Evolutionary conservation across 2,329 filamentous ascomycete species (phyloP).

Genomic region (Pestalotiopsis fici): DNA sequence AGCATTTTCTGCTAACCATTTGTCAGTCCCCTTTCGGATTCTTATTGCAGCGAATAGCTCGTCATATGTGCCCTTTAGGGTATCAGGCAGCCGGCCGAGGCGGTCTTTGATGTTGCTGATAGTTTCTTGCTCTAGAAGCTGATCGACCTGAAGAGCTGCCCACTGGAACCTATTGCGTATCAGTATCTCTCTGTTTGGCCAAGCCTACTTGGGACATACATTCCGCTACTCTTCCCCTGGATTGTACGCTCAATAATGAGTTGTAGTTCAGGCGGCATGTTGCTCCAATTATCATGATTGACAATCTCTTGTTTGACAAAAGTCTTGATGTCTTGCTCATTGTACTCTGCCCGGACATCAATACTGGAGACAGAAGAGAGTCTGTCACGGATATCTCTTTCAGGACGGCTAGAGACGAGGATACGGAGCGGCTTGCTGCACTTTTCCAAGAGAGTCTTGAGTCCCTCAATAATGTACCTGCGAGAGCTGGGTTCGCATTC

Average conservation of each 20-base stretch:
- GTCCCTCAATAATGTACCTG: neutral
- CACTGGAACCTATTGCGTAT: neutral
- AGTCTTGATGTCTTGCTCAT: neutral
- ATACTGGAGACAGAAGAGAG: neutral
- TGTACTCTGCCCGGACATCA: neutral
- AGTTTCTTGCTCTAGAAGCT: neutral
- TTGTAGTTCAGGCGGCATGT: neutral
- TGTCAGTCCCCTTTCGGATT: neutral
- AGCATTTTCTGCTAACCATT: neutral
- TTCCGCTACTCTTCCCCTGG: neutral
- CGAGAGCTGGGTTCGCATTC: neutral
- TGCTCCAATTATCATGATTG: neutral
- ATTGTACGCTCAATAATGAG: neutral
- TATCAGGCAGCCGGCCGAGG: neutral
- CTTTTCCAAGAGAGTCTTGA: neutral
- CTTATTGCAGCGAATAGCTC: neutral
- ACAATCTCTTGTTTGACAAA: neutral
- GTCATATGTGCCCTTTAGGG: neutral
- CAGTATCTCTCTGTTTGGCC: neutral
- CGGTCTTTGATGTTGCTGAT: neutral
- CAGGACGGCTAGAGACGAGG: neutral
- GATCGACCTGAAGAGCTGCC: neutral
- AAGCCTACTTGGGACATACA: neutral
- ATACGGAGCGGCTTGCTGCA: neutral
- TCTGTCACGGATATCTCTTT: neutral